Base-by-base conservation (phyloP, 805 yeast species). In the Saturnispora galanensis region DNA sequence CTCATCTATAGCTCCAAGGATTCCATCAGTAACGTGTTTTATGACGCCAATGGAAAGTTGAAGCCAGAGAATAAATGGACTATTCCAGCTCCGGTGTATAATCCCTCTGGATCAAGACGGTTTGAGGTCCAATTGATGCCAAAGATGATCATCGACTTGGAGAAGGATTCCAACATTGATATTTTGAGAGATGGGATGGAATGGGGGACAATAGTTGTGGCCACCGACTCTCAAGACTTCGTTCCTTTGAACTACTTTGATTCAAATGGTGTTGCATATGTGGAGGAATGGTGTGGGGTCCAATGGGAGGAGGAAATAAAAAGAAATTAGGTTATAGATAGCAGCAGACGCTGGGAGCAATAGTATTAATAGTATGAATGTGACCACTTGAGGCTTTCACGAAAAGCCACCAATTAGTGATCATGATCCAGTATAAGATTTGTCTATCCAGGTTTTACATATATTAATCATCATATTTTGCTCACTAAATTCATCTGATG, bases 91-190 rank as follows among this genome's bases (percentile, higher is more conserved):
- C 84, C 85, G 3, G 72, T 74, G 1, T 78, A 66, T 52, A 75
- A 82, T 48, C 85, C 86, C 6, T 63, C 79, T 31, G 70, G 81
- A 15, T 35, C 49, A 11, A 71, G 90, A 52, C 74, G 73, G 30
- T 84, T 87, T 57, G 98, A 93, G 62, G 65, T 90, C 47, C 98
- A 93, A 59, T 62, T 93, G 44, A 90, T 90, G 97, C 98, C 98
- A 2, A 86, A 86, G 59, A 77, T 88, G 43, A 90, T 93, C 43
- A 69, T 85, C 41, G 90, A 86, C 55, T 69, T 93, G 38, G 97
- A 90, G 58, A 44, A 38, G 10, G 50, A 50, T 28, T 69, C 68
- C 36, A 12, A 66, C 60, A 56, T 60, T 46, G 71, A 62, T 54
- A 66, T 84, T 2, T 54, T 73, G 36, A 47, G 51, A 35, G 77